These are phyloP conservation scores for Eutrema salsugineum DNA, from an alignment of 441 rosid genomes.

Conservation along the genomic window DNA sequence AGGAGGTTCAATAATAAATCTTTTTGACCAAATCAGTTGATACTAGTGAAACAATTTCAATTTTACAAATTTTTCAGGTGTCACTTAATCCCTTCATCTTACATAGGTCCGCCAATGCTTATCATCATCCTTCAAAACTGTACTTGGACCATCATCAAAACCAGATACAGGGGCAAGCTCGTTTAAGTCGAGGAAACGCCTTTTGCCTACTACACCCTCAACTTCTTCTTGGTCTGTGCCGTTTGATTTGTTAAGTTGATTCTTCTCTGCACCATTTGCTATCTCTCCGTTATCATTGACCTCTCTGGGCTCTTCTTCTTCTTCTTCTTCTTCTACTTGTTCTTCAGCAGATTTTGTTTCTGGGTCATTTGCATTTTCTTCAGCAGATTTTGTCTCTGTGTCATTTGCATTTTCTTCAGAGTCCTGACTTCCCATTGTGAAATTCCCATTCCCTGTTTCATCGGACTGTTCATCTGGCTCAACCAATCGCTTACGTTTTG, in stretches of 20 bases:
- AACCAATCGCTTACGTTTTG: slow-evolving; percentile 52
- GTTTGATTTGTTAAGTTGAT: slow-evolving; percentile 44
- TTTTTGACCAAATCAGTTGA: no score
- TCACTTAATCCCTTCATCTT: no score
- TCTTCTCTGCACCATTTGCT: slow-evolving; percentile 41
- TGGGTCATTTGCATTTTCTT: slow-evolving; percentile 46
- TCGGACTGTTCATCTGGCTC: slow-evolving; percentile 44
- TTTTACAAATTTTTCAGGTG: no score
- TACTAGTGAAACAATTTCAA: no score
- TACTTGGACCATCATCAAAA: slow-evolving; percentile 80
- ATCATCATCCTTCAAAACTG: slow-evolving; percentile 66
- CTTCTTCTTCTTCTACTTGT: slow-evolving; percentile 1
- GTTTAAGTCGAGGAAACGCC: slow-evolving; percentile 87
- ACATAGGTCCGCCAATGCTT: neutral
- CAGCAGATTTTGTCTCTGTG: slow-evolving; percentile 48
- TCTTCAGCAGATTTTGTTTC: slow-evolving; percentile 50
- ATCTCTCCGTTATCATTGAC: slow-evolving; percentile 24
- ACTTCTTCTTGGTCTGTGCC: slow-evolving; percentile 61
- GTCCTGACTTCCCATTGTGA: slow-evolving; percentile 67
- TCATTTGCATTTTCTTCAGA: slow-evolving; percentile 61
- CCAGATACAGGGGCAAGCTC: slow-evolving; percentile 95
- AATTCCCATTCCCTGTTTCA: slow-evolving; percentile 62
- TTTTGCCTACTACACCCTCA: slow-evolving; percentile 50
- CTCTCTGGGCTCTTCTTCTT: slow-evolving; percentile 33
- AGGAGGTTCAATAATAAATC: no score